phyloP scores from a whole-genome alignment of 371 early-diverging fungal genomes.

The Enterospora canceri region DNA sequence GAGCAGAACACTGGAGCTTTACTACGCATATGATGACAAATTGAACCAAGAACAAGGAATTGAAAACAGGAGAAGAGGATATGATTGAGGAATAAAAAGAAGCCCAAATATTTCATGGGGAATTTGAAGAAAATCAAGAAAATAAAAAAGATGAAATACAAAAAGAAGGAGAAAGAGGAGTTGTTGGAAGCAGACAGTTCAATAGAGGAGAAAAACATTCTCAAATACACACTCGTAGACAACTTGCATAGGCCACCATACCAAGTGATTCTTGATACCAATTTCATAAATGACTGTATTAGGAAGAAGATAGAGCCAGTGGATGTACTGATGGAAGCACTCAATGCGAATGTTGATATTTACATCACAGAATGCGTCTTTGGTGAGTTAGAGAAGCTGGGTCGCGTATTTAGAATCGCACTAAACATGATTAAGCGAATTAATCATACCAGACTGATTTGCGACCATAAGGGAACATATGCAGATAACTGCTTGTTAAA shows the following conservation, averaged over 20 bases:
- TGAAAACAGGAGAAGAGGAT: too few species aligned
- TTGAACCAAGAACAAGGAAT: too few species aligned
- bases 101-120: too few species aligned
- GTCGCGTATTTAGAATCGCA: slow-evolving; percentile 84
- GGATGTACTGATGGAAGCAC: slow-evolving; percentile 88
- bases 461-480: slow-evolving; percentile 95
- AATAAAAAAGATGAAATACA: slow-evolving; percentile 21
- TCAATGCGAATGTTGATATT: slow-evolving; percentile 68
- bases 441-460: slow-evolving; percentile 71
- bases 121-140: slow-evolving; percentile 26
- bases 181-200: not conserved
- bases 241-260: slow-evolving; percentile 79
- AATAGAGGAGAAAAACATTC: slow-evolving; percentile 60
- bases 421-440: slow-evolving; percentile 55
- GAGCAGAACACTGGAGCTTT: too few species aligned
- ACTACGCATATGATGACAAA: too few species aligned
- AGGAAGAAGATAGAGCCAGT: slow-evolving; percentile 91
- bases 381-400: slow-evolving; percentile 95
- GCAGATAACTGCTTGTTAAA: slow-evolving; percentile 97
- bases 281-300: slow-evolving; percentile 97
- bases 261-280: slow-evolving; percentile 91
- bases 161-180: slow-evolving; percentile 15
- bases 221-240: slow-evolving; percentile 69
- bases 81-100: too few species aligned
- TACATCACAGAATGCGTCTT: slow-evolving; percentile 97